These are phyloP conservation scores for Juncus inflexus DNA, from an alignment of 176 grass and related monocot species.

Conservation along the genomic window DNA sequence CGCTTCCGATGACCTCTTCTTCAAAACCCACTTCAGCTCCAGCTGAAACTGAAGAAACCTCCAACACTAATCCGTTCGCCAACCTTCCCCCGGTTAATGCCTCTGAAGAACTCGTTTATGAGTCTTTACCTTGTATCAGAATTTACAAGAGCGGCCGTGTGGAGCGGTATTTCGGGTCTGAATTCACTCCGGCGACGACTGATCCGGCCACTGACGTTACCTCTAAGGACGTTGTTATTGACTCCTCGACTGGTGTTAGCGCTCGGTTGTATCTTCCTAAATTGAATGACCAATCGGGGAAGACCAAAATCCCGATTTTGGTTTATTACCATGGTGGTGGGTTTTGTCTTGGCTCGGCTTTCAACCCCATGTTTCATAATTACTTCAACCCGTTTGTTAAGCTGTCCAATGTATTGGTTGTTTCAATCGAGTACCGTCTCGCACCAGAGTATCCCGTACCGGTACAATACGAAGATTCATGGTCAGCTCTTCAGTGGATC, in stretches of 20 bases:
- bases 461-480: conserved; percentile 31
- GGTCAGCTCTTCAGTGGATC: conserved; percentile 58
- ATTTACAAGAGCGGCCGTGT: conserved; percentile 62
- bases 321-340: conserved; percentile 43
- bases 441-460: conserved; percentile 39
- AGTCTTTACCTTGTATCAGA: conserved; percentile 50
- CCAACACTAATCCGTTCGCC: conserved; percentile 1
- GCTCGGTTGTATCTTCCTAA: conserved; percentile 54
- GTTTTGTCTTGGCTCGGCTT: conserved; percentile 37
- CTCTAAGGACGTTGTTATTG: conserved; percentile 66
- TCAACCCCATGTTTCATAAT: conserved; percentile 15
- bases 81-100: conserved; percentile 29
- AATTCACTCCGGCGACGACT: conserved; percentile 27
- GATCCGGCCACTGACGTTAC: conserved; percentile 50
- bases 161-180: conserved; percentile 38
- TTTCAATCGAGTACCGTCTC: conserved; percentile 36
- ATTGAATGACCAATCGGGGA: conserved; percentile 3
- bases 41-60: not conserved
- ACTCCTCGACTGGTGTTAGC: conserved; percentile 31
- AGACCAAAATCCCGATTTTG: conserved; percentile 50
- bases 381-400: conserved; percentile 28
- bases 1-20: not conserved
- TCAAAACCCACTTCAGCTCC: not conserved
- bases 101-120: conserved; percentile 38
- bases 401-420: conserved; percentile 25